Percentiles rank a stretch among this genome's conserved stretches.
Conservation (phyloP, 495 filamentous ascomycete genomes). For the Penicillium cosmopolitanum region DNA sequence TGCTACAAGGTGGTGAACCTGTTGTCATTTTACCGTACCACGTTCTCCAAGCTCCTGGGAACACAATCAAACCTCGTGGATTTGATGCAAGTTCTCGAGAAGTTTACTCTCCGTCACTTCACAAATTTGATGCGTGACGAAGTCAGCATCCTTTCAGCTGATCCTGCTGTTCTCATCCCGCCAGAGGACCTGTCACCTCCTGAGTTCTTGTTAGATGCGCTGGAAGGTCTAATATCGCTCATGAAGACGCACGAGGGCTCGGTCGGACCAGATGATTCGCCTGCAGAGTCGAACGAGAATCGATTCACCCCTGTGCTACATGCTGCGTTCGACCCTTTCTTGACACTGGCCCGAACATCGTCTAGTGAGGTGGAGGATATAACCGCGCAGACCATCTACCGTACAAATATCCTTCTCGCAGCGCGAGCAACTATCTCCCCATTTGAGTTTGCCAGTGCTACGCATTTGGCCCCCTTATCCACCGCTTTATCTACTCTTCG, state of each 20-base stretch:
- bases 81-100: constrained; percentile 67
- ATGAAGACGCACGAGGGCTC: constrained; percentile 88
- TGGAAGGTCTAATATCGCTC: constrained; percentile 71
- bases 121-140: constrained; percentile 77
- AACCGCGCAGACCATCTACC: constrained; percentile 68
- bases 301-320: constrained; percentile 75
- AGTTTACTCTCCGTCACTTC: constrained; percentile 83
- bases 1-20: constrained; percentile 90
- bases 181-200: constrained; percentile 71
- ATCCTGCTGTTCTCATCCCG: constrained; percentile 59
- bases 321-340: constrained; percentile 85
- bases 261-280: constrained; percentile 58
- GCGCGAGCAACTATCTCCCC: constrained; percentile 44
- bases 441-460: constrained; percentile 49
- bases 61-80: constrained; percentile 69
- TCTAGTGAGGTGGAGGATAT: constrained; percentile 61
- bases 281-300: constrained; percentile 44
- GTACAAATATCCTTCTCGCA: constrained; percentile 76
- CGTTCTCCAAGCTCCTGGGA: constrained; percentile 79
- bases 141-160: constrained; percentile 69
- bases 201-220: constrained; percentile 79
- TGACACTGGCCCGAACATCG: constrained; percentile 72
- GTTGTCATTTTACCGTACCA: constrained; percentile 84
- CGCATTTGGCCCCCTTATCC: constrained; percentile 40
- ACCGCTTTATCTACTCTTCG: constrained; percentile 44